Conservation (phyloP, 1,284 basidiomycete genomes). For the Tilletia horrida region DNA sequence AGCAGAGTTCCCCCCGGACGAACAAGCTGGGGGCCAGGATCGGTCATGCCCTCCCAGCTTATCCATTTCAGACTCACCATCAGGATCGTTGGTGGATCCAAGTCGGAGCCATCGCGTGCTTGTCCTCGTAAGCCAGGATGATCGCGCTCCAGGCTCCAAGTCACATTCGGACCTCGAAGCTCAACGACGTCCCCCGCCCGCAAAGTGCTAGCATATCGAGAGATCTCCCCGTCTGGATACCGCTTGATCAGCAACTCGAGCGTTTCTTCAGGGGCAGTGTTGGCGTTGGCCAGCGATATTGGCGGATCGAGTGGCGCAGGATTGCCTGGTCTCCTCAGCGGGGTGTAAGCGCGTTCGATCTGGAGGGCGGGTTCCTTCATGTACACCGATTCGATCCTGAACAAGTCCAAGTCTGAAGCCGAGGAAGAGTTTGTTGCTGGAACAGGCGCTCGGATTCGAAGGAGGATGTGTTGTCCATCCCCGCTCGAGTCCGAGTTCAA, state of each 20-base stretch:
- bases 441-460: not conserved
- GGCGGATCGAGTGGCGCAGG: slow-evolving; percentile 21
- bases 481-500: not conserved
- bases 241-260: slow-evolving; percentile 36
- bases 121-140: not conserved
- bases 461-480: slow-evolving; percentile 7
- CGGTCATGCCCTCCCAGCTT: no score
- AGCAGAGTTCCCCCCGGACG: no score
- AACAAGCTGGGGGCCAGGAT: no score
- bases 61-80: slow-evolving; percentile 19
- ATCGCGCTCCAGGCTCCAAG: slow-evolving; percentile 23
- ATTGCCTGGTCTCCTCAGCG: slow-evolving; percentile 25
- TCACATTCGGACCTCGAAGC: slow-evolving; percentile 36
- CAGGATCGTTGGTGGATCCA: slow-evolving; percentile 22
- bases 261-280: not conserved
- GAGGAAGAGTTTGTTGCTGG: not conserved
- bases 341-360: slow-evolving; percentile 43
- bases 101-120: not conserved
- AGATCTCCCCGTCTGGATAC: slow-evolving; percentile 39
- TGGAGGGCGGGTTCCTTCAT: slow-evolving; percentile 34
- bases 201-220: slow-evolving; percentile 31
- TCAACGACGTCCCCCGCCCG: slow-evolving; percentile 26
- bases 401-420: not conserved
- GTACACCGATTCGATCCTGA: slow-evolving; percentile 18
- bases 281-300: not conserved